A percentile compares a stretch with the other conserved stretches of the same genome.
Evolutionary conservation across 148 eudicot species (phyloP).

Genomic region (Talinum fruticosum): DNA sequence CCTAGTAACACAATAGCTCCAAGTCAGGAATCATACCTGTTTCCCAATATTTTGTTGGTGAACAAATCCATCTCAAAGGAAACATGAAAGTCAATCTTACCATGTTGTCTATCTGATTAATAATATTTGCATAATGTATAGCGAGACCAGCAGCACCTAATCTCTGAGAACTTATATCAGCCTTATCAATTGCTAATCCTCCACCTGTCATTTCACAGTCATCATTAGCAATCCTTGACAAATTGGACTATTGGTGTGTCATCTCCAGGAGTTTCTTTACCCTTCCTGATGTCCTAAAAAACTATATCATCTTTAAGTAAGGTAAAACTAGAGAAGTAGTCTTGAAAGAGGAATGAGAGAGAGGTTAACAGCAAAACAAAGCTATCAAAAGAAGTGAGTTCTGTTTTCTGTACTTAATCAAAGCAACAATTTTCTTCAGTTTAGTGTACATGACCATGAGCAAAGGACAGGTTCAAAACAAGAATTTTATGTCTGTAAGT

Average conservation of each 20-base stretch:
- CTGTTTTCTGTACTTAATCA: neutral
- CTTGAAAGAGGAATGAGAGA: neutral
- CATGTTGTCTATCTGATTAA: constrained; percentile 82
- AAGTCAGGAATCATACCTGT: neutral
- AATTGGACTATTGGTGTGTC: neutral
- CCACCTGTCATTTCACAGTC: constrained; percentile 37
- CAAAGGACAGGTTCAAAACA: neutral
- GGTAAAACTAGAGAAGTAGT: neutral
- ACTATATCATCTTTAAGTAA: too few relatives aligned
- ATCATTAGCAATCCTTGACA: neutral
- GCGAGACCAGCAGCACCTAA: constrained; percentile 88
- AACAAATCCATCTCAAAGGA: neutral
- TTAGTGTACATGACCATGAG: neutral
- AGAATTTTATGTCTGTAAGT: neutral
- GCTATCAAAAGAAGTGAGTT: neutral
- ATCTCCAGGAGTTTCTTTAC: too few relatives aligned
- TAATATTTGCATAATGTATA: constrained; percentile 80
- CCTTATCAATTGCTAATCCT: constrained; percentile 25
- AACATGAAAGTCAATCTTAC: constrained; percentile 41
- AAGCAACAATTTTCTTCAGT: neutral
- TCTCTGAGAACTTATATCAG: constrained; percentile 41
- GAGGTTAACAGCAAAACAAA: neutral
- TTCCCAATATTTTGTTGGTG: neutral
- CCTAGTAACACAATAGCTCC: constrained; percentile 31
- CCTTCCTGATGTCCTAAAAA: too few relatives aligned